These are phyloP conservation scores for Lipomyces sp. DNA, from an alignment of 805 yeast genomes.

Conservation along the genomic window DNA sequence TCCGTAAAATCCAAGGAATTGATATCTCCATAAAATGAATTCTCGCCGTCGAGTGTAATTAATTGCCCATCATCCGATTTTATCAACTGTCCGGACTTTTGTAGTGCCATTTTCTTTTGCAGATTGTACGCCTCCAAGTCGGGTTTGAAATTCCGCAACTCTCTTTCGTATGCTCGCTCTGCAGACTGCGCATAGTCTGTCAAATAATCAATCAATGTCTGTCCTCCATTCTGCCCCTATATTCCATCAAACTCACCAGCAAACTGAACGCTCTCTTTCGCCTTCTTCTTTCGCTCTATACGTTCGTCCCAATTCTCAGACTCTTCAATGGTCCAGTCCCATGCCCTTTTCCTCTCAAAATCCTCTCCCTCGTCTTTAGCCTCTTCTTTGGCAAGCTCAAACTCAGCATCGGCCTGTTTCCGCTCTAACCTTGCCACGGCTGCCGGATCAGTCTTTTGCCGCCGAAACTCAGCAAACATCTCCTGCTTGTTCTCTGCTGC, in stretches of 20 bases:
- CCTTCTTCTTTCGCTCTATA: conserved; percentile 43
- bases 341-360: conserved; percentile 51
- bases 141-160: conserved; percentile 49
- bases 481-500: conserved; percentile 34
- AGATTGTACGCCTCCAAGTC: conserved; percentile 52
- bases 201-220: not conserved
- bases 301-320: conserved; percentile 65
- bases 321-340: conserved; percentile 68
- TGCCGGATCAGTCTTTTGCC: conserved; percentile 33
- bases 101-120: conserved; percentile 45
- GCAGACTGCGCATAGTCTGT: conserved; percentile 62
- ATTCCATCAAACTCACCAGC: conserved; percentile 38
- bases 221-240: not conserved
- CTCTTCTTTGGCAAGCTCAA: conserved; percentile 49
- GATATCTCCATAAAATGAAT: conserved; percentile 20
- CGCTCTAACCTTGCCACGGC: conserved; percentile 38
- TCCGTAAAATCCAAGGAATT: conserved; percentile 39
- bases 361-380: conserved; percentile 49
- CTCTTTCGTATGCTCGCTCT: conserved; percentile 62
- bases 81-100: conserved; percentile 41
- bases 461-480: conserved; percentile 34
- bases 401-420: conserved; percentile 48
- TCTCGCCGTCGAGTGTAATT: conserved; percentile 33
- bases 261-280: conserved; percentile 49
- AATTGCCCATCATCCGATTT: conserved; percentile 34